Evolutionary conservation across 1,284 basidiomycete genomes (phyloP), one percentile per base, ranked within the genome.

Genomic region (Sphaerobolus stellatus): DNA sequence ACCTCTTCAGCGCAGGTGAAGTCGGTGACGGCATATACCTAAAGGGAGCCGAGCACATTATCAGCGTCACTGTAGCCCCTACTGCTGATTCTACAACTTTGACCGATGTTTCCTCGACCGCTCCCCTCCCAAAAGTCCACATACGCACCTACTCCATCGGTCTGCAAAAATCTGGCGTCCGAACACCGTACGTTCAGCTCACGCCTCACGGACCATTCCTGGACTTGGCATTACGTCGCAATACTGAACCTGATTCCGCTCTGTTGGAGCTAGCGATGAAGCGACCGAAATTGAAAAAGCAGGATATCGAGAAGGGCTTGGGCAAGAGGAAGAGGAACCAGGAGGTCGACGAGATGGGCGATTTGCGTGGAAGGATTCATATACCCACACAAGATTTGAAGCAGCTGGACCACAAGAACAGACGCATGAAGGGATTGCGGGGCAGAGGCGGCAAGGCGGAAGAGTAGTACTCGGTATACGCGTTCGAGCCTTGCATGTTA

Each of bases 301-400:
- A 80, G 61, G 90, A 93, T 45, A 74, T 93, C 46, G 92, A 92
- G 75, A 87, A 81, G 68, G 93, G 93, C 0, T 68, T 92, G n/a
- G 92, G 91, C 36, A 92, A 92, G 80, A 94, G 92, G 81, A 83
- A 82, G 72, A 94, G 93, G 83, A 98, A 98, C 71, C 71, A 95
- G 70, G 94, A 97, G 76, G 92, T 94, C 60, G 96, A 99, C 75
- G 93, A 94, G 71, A 98, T 98, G 96, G 96, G 96, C 56, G 94
- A 99, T 71, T 74, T 95, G 72, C 82, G 96, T 60, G 96, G 95
- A 46, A 79, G 86, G 57, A 83, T 99, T 50, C 96, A 98, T 71
- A 71, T 99, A 46, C 92, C 78, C 55, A 90, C 85, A 71, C 96
- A 99, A 77, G 93, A 99, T 72, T 71, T 99, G 62, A 73, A 68